Base-by-base conservation (phyloP, 2,329 filamentous ascomycete species). In the Fusarium gaditjirri region DNA sequence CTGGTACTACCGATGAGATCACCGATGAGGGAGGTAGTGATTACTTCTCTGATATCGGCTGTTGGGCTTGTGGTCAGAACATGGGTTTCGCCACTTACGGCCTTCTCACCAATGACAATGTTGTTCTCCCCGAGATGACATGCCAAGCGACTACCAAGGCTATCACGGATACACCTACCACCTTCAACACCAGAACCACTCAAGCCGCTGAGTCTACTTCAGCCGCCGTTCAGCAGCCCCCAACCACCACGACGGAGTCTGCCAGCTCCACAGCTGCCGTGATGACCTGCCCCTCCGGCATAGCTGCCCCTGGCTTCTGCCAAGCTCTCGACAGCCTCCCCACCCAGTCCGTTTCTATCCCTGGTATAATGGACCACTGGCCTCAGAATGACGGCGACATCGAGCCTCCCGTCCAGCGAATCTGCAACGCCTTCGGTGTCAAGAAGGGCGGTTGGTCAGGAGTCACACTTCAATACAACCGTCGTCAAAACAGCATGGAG, bases 11-110 rank as follows among this genome's bases (percentile, higher is more conserved):
- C 4, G 29, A 44, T 25, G 61, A 64, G 25, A 64, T 64, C 5
- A 17, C 43, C 0, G 55, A 64, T 4, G 56, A 64, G 7, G 61
- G 61, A 1, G 61, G 61, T 2, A 19, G 23, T 1, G 61, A 64
- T 2, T 64, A 64, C n/a, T 64, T 64, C 31, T 50, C 44, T 9
- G 56, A 64, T 21, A 29, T 64, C 1, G 61, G 61, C 19, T 61
- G 56, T n/a, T 64, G 27, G 39, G 61, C 61, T 52, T 64, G 61
- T 35, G 61, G 61, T 23, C n/a, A 50, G 44, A 64, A 64, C 11
- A 64, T 64, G 55, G 56, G 61, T 3, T 64, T 64, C 17, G n/a
- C 61, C 0, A 64, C 61, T 4, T 64, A 64, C 1, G 61, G 27
- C 27, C 38, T 61, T 23, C 16, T 25, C 1, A 44, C 19, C 7